These are phyloP conservation scores for Cladosporium sp. DNA, from an alignment of 2,329 filamentous ascomycete species.

Conservation along the genomic window DNA sequence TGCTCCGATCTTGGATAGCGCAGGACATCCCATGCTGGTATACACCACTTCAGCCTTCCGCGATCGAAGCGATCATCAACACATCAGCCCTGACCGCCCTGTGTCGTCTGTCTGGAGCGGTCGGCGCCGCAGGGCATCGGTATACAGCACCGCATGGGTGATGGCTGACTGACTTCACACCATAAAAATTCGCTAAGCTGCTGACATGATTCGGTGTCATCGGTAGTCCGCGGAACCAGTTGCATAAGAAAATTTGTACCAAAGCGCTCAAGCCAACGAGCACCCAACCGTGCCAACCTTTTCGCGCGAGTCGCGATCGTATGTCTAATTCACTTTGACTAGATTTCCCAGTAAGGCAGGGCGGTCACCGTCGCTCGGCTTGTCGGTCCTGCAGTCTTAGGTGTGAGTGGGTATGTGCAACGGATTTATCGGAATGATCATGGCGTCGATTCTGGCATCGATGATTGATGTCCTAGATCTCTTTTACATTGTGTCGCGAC, in stretches of 20 bases:
- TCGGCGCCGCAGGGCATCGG: too few species aligned
- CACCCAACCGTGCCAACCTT: too few species aligned
- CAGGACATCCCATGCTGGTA: too few species aligned
- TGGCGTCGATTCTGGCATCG: background rate
- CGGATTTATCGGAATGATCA: conserved; percentile 9
- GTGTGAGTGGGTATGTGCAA: background rate
- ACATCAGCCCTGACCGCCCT: too few species aligned
- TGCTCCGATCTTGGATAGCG: too few species aligned
- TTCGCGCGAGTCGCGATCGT: background rate
- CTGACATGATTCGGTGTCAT: conserved; percentile 3
- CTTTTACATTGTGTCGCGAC: background rate
- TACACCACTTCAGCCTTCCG: too few species aligned
- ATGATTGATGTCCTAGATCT: background rate
- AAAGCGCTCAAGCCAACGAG: background rate
- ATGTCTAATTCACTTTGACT: background rate
- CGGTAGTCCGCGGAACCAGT: conserved; percentile 6
- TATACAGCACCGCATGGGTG: too few species aligned
- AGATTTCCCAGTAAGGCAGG: background rate
- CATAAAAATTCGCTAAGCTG: conserved; percentile 3
- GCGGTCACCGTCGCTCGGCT: background rate
- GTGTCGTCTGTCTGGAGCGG: too few species aligned
- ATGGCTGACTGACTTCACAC: conserved; percentile 2
- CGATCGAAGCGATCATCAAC: too few species aligned
- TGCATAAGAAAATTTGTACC: background rate
- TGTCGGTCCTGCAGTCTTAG: background rate